Conservation (phyloP, 352 stramenopile species). For the Phytophthora idaei region DNA sequence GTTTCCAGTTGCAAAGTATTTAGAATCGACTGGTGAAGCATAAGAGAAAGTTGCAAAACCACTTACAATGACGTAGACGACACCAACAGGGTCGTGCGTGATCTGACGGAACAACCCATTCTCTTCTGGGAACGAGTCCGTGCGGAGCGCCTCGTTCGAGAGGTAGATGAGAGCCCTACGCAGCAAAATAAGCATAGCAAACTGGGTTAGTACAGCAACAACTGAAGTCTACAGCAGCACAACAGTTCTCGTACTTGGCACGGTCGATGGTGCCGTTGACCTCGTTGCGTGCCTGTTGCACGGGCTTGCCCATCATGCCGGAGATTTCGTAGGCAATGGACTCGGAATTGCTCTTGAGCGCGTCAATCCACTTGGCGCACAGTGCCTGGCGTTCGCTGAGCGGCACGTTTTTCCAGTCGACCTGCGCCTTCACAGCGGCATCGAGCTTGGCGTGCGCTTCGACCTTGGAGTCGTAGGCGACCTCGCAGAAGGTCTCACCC, state of each 20-base stretch:
- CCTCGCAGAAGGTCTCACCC: conserved; percentile 62
- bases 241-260: conserved; percentile 46
- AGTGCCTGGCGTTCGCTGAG: conserved; percentile 65
- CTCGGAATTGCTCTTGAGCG: conserved; percentile 59
- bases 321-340: conserved; percentile 79
- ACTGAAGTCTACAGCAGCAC: neutral
- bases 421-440: conserved; percentile 56
- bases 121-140: conserved; percentile 66
- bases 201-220: conserved; percentile 9
- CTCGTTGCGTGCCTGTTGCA: conserved; percentile 78
- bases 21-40: conserved; percentile 15
- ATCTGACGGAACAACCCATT: conserved; percentile 81
- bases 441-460: conserved; percentile 67
- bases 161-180: conserved; percentile 71
- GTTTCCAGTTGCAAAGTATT: conserved; percentile 6
- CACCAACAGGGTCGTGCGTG: conserved; percentile 80
- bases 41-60: neutral
- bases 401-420: conserved; percentile 61
- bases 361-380: conserved; percentile 69
- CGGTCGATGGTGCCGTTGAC: conserved; percentile 73
- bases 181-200: neutral
- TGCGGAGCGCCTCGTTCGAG: conserved; percentile 64
- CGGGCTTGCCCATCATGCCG: conserved; percentile 85
- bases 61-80: conserved; percentile 85
- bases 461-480: conserved; percentile 60